A percentile compares a stretch with the other conserved stretches of the same genome.
These are phyloP conservation scores for Suhomyces bolitotheri DNA, from an alignment of 1,139 yeast species.

Conservation along the genomic window DNA sequence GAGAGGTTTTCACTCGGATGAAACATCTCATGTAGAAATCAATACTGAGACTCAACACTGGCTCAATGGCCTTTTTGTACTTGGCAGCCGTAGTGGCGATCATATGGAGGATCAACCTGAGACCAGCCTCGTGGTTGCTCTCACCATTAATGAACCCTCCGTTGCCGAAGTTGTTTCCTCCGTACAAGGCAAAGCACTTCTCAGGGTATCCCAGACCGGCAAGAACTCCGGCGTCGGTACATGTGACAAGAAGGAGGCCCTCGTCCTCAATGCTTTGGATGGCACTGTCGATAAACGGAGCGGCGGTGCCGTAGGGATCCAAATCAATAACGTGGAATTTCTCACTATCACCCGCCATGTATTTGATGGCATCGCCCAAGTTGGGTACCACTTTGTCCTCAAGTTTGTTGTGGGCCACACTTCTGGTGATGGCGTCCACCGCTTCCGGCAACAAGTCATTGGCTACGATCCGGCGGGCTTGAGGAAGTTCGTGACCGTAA, in stretches of 20 bases:
- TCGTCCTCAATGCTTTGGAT: conserved; percentile 77
- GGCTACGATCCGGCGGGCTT: conserved; percentile 71
- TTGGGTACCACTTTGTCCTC: conserved; percentile 56
- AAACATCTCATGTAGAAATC: conserved; percentile 91
- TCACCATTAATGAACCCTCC: conserved; percentile 68
- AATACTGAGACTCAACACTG: conserved; percentile 77
- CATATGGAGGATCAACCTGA: conserved; percentile 76
- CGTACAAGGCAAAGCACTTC: conserved; percentile 90
- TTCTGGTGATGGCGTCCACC: conserved; percentile 74
- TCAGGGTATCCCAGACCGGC: conserved; percentile 98
- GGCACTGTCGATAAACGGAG: conserved; percentile 92
- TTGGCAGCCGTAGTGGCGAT: conserved; percentile 85
- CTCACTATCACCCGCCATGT: conserved; percentile 54
- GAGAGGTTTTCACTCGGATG: conserved; percentile 72
- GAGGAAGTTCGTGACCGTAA: conserved; percentile 86
- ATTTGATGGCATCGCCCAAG: conserved; percentile 84
- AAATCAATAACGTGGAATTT: conserved; percentile 84
- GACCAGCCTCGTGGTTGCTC: conserved; percentile 89
- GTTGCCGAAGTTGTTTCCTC: conserved; percentile 70
- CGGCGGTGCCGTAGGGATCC: conserved; percentile 97
- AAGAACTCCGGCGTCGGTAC: conserved; percentile 92
- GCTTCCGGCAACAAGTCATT: conserved; percentile 88
- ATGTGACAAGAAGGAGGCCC: conserved; percentile 84
- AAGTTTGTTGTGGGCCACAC: conserved; percentile 66
- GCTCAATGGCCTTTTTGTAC: conserved; percentile 84